Conservation (phyloP, 164 flowering plant genomes). For the Chimonanthus salicifolius region DNA sequence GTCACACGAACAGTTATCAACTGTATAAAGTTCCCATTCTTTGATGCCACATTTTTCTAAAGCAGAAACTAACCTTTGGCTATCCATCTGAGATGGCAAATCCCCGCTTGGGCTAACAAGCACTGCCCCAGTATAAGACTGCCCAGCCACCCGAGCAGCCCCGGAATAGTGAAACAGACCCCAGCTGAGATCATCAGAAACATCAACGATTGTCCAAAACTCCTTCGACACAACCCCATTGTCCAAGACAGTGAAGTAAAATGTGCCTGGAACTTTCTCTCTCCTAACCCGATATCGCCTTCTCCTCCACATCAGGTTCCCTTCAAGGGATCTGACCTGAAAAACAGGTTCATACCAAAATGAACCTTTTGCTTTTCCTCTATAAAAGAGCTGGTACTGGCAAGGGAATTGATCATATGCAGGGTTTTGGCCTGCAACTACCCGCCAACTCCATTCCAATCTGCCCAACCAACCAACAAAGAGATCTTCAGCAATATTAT, state of each 20-base stretch:
- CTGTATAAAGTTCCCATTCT: slow-evolving; percentile 78
- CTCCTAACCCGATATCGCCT: slow-evolving; percentile 79
- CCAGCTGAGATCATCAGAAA: slow-evolving; percentile 79
- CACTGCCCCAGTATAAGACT: slow-evolving; percentile 93
- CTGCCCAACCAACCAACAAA: slow-evolving; percentile 90
- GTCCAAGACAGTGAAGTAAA: slow-evolving; percentile 78
- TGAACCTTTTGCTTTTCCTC: slow-evolving; percentile 87
- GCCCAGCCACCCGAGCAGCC: slow-evolving; percentile 92
- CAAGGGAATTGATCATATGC: slow-evolving; percentile 99
- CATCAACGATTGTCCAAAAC: slow-evolving; percentile 90
- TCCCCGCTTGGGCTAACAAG: slow-evolving; percentile 78
- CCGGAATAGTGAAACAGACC: slow-evolving; percentile 89
- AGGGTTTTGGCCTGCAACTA: slow-evolving; percentile 93
- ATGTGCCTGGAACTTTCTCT: slow-evolving; percentile 63
- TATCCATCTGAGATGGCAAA: slow-evolving; percentile 46
- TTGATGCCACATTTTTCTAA: slow-evolving; percentile 70
- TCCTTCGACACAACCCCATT: slow-evolving; percentile 98
- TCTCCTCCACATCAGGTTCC: slow-evolving; percentile 81
- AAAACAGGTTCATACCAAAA: slow-evolving; percentile 99
- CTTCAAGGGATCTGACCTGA: slow-evolving; percentile 76
- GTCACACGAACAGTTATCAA: slow-evolving; percentile 62
- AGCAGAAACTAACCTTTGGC: slow-evolving; percentile 39
- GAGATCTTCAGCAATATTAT: slow-evolving; percentile 83
- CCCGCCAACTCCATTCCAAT: slow-evolving; percentile 96
- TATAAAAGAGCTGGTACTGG: slow-evolving; percentile 88